Base-by-base conservation (phyloP, 2,329 filamentous ascomycete genomes). In the Cladosporium phlei region DNA sequence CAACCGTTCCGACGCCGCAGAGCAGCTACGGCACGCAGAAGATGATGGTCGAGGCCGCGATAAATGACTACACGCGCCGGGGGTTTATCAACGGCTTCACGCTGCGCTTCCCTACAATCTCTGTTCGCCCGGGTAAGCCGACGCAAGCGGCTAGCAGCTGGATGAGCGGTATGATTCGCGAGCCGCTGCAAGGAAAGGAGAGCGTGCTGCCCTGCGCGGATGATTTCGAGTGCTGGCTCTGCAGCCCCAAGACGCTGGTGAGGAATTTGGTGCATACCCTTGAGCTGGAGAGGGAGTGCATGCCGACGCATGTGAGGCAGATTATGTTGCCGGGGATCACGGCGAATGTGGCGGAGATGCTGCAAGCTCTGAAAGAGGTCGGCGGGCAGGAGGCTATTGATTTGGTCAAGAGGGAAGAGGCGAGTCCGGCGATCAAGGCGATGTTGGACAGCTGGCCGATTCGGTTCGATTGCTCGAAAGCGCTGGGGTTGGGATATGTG, bases 401-500 rank as follows among this genome's bases (percentile, higher is more conserved):
- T 38, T 63, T 77, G 43, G 69, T 81, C 7, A 69, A 65, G 56
- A 70, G 68, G 49, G 76, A 79, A 60, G 67, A 75, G 59, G 69
- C 73, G 29, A 74, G 75, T 52, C 64, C 70, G 32, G 67, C 68
- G 28, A 68, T 77, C 21, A 68, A 75, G 50, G 69, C 69, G 22
- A 79, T 81, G 56, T 61, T 80, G 39, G 66, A 76, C 21, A 76
- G 73, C 25, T 81, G 77, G 77, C 75, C 76, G 1, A 72, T 71
- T 1, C 69, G 69, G 27, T 79, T 79, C 54, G 75, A 80, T 60
- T 77, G 51, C 59, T 79, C 65, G 1, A 72, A 75, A 51, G 82
- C 81, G 3, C 67, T 71, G 49, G 61, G 66, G 7, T 59, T 85
- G 44, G 78, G 78, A 0, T 70, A 79, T 51, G 58, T 64, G 39